Base-by-base conservation (phyloP, 441 rosid species). In the Brassica balearica region DNA sequence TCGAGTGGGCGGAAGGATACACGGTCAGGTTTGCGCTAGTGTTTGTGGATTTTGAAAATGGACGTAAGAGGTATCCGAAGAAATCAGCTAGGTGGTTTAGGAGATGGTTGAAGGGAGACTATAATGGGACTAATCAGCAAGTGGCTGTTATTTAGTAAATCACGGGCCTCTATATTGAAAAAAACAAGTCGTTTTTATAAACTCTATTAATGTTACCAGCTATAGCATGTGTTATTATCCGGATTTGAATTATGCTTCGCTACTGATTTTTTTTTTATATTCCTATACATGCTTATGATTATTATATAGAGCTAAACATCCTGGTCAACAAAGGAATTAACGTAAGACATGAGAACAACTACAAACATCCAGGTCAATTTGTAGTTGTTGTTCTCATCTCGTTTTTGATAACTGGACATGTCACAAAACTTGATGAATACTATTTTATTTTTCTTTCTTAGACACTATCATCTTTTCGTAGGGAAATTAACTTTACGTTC, bases 51-150 rank as follows among this genome's bases (percentile, higher is more conserved):
- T 84, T 14, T 68, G 71, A 79, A 53, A 63, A 82, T 64, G 85
- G 80, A 5, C 67, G 75, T 51, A 84, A 82, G 75, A 82, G 87
- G 64, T 80, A 80, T 70, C 81, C 74, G 0, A 84, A 84, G 81
- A 80, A 75, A 75, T 84, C 87, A 58, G 83, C 85, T 4, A 38
- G 48, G 17, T 84, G 87, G 87, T 84, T 84, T 77, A 80, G 48
- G 41, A 82, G 22, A 25, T 65, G 75, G 68, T 68, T 82, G 11
- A 74, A 73, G 27, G 80, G 77, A 68, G 48, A 43, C 8, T 32
- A 6, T 25, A 48, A 60, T 63, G 61, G 10, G 59, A 68, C 48
- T 46, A 69, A 19, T 3, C 71, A 69, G 67, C 41, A 17, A 8
- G 62, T 79, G 66, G 82, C 82, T 69, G 73, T n/a, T 74, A 53